Evolutionary conservation across 208 protist species (phyloP).

Genomic region (Leishmania aethiopica): DNA sequence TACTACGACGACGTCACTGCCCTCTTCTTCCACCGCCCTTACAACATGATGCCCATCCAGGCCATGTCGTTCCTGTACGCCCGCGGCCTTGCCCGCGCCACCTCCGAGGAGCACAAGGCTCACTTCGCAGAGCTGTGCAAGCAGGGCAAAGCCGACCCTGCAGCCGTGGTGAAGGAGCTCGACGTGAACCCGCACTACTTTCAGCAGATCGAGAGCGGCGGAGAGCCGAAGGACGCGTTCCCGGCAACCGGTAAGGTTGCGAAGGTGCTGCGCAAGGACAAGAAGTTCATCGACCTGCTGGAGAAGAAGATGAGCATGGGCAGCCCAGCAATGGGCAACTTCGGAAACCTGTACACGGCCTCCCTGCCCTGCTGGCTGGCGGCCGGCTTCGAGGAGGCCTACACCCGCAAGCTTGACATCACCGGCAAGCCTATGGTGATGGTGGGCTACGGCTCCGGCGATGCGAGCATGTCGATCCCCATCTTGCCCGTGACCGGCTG

Average conservation of each 20-base stretch:
- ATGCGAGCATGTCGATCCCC: slow-evolving; percentile 88
- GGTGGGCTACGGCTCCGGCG: slow-evolving; percentile 88
- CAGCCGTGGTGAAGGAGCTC: slow-evolving; percentile 65
- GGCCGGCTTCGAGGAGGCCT: slow-evolving; percentile 88
- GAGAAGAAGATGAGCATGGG: slow-evolving; percentile 89
- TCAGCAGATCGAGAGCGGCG: slow-evolving; percentile 71
- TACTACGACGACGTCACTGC: slow-evolving; percentile 88
- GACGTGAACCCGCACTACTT: slow-evolving; percentile 75
- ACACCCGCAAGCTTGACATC: slow-evolving; percentile 81
- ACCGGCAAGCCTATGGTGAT: slow-evolving; percentile 88
- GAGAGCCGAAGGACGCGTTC: slow-evolving; percentile 78
- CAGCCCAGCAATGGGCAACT: slow-evolving; percentile 84
- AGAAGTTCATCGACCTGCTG: slow-evolving; percentile 78
- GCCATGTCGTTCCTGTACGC: slow-evolving; percentile 90
- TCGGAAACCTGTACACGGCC: slow-evolving; percentile 92
- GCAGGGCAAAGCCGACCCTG: slow-evolving; percentile 53
- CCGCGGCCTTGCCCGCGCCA: slow-evolving; percentile 78
- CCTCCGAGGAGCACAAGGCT: slow-evolving; percentile 63
- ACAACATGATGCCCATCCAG: slow-evolving; percentile 94
- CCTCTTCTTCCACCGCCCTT: slow-evolving; percentile 93
- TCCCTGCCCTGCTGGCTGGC: slow-evolving; percentile 91
- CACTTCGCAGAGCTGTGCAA: slow-evolving; percentile 74
- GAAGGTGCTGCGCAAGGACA: slow-evolving; percentile 81
- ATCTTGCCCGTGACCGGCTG: slow-evolving; percentile 84
- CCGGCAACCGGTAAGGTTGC: slow-evolving; percentile 76